Evolutionary conservation across 129 eudicot genomes (phyloP).

Genomic region (Heracleum sosnowskyi): DNA sequence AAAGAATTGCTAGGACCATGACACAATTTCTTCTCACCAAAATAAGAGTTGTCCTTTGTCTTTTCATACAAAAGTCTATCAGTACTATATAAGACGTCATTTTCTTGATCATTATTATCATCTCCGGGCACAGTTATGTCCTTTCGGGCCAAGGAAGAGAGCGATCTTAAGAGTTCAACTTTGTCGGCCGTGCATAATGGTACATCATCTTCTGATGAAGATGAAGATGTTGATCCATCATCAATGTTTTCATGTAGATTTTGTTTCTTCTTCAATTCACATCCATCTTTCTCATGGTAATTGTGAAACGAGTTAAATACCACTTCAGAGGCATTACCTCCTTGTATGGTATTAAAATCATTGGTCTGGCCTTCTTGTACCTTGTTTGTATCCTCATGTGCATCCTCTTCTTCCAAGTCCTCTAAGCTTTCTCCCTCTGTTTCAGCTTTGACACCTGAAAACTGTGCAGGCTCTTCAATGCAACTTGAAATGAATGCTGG

Average conservation of each 20-base stretch:
- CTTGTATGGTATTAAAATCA: constrained; percentile 10
- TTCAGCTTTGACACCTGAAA: constrained; percentile 12
- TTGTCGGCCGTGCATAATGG: constrained; percentile 38
- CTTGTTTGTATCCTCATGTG: constrained; percentile 23
- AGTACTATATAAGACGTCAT: constrained; percentile 15
- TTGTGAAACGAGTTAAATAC: not conserved
- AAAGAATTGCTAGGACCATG: constrained; percentile 40
- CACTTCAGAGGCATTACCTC: constrained; percentile 23
- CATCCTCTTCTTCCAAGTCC: constrained; percentile 30
- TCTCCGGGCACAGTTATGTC: constrained; percentile 12
- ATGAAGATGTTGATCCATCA: constrained; percentile 27
- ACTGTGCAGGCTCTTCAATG: not conserved
- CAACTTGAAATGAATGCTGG: no score
- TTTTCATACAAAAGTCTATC: constrained; percentile 23
- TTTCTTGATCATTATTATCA: constrained; percentile 16
- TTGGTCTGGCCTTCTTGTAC: no score
- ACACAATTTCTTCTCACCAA: constrained; percentile 19
- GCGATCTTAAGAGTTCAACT: constrained; percentile 49
- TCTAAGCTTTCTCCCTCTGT: constrained; percentile 20
- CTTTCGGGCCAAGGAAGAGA: constrained; percentile 29
- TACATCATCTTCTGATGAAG: constrained; percentile 43
- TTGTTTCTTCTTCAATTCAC: constrained; percentile 22
- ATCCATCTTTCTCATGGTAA: constrained; percentile 20
- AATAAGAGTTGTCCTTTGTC: constrained; percentile 27
- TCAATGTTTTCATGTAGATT: constrained; percentile 10